phyloP scores from a whole-genome alignment of 495 filamentous ascomycete genomes.

The Penicillium silybi region DNA sequence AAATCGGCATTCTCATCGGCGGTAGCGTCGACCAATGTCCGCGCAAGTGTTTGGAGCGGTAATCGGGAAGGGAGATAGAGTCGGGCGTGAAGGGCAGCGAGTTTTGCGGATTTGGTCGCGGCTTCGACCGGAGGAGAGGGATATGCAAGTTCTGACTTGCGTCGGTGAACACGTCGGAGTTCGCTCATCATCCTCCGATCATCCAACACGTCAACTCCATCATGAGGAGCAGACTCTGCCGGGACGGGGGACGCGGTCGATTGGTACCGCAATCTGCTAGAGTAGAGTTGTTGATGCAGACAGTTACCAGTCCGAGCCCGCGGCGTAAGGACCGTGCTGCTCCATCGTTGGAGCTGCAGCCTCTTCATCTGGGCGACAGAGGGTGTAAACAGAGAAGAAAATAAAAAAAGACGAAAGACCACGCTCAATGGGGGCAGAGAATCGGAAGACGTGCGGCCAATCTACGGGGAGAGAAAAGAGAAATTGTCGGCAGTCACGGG shows the following conservation, averaged over 20 bases:
- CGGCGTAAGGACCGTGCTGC: slow-evolving; percentile 62
- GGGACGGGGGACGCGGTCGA: slow-evolving; percentile 36
- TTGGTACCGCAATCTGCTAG: slow-evolving; percentile 31
- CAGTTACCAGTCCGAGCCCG: slow-evolving; percentile 48
- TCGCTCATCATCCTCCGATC: slow-evolving; percentile 15
- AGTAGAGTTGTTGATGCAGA: slow-evolving; percentile 43
- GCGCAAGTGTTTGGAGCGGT: slow-evolving; percentile 80
- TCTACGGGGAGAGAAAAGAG: slow-evolving; percentile 38
- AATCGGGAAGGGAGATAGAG: slow-evolving; percentile 76
- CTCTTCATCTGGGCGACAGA: slow-evolving; percentile 57
- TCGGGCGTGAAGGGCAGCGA: slow-evolving; percentile 89
- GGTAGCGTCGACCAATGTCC: slow-evolving; percentile 77
- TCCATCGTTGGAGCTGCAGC: slow-evolving; percentile 67
- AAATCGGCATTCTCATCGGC: slow-evolving; percentile 71
- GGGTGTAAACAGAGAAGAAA: slow-evolving; percentile 7
- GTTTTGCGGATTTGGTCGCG: slow-evolving; percentile 77
- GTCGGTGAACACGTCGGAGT: slow-evolving; percentile 16
- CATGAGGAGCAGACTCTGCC: slow-evolving; percentile 8
- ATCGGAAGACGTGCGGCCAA: slow-evolving; percentile 23
- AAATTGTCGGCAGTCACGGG: slow-evolving; percentile 47
- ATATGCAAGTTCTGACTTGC: slow-evolving; percentile 36
- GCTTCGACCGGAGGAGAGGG: slow-evolving; percentile 65
- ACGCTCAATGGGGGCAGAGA: slow-evolving; percentile 18
- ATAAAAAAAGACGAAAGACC: slow-evolving; percentile 7
- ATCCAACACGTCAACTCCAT: slow-evolving; percentile 11